These are phyloP conservation scores for Hypoxylon sp. DNA, from an alignment of 2,329 filamentous ascomycete genomes.

Conservation along the genomic window DNA sequence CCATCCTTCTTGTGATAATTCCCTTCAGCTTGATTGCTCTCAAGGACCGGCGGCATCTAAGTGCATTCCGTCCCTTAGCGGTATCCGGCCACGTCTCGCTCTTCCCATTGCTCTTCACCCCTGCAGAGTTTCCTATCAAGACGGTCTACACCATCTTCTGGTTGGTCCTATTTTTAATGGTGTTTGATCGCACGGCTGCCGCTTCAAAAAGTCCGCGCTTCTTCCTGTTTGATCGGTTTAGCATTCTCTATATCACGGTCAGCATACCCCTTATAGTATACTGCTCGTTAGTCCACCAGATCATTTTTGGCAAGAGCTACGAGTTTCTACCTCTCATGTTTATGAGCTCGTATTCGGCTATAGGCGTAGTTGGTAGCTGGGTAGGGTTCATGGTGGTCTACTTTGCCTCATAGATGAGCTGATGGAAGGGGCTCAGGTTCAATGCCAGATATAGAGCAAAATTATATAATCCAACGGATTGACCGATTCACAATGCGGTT, in stretches of 20 bases:
- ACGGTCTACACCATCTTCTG: constrained; percentile 92
- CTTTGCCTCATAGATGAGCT: constrained; percentile 67
- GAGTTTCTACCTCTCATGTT: constrained; percentile 98
- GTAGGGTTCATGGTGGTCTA: constrained; percentile 94
- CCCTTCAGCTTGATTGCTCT: constrained; percentile 94
- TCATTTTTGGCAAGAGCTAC: constrained; percentile 84
- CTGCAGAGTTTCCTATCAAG: constrained; percentile 93
- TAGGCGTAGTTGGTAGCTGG: constrained; percentile 97
- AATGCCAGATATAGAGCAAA: constrained; percentile 26
- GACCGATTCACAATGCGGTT: constrained; percentile 22
- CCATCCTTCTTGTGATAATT: constrained; percentile 91
- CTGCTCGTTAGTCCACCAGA: constrained; percentile 83
- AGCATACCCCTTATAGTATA: constrained; percentile 92
- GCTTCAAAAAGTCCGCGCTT: constrained; percentile 83
- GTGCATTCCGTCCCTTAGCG: constrained; percentile 90
- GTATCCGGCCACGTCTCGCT: constrained; percentile 95
- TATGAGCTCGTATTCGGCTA: constrained; percentile 91
- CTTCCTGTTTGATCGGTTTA: constrained; percentile 92
- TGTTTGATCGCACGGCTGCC: constrained; percentile 88
- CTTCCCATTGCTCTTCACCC: constrained; percentile 92
- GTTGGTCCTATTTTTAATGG: constrained; percentile 86
- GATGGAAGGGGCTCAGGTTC: constrained; percentile 1
- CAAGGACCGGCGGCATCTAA: constrained; percentile 88
- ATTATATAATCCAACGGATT: constrained; percentile 36
- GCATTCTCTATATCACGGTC: constrained; percentile 87